Percentiles rank a stretch among this genome's conserved stretches.
Conservation (phyloP, 345 rosid species). For the Lepidium aucheri region DNA sequence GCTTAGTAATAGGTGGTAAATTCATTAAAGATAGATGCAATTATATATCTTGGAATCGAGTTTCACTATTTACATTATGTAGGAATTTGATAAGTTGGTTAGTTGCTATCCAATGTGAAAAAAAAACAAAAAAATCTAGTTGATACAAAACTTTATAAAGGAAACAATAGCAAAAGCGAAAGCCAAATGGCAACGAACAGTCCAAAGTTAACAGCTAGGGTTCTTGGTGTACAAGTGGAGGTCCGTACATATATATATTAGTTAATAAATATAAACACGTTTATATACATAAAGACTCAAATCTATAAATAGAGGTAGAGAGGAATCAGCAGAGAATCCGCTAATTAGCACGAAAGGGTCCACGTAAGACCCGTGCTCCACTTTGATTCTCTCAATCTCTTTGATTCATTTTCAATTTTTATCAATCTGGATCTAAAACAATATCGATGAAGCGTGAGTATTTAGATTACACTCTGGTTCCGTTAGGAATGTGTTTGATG, state of each 20-base stretch:
- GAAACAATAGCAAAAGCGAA: neutral
- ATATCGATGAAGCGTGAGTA: slow-evolving; percentile 43
- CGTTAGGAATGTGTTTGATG: slow-evolving; percentile 50
- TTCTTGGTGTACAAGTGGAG: slow-evolving; percentile 8
- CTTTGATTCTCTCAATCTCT: slow-evolving; percentile 14
- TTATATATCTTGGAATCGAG: too few species aligned
- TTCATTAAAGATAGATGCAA: too few species aligned
- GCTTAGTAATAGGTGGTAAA: too few species aligned
- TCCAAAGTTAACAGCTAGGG: slow-evolving; percentile 19
- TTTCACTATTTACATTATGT: too few species aligned
- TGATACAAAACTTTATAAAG: too few species aligned
- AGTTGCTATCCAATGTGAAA: too few species aligned
- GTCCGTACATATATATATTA: neutral
- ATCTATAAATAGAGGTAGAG: slow-evolving; percentile 24
- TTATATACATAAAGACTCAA: neutral
- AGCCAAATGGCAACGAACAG: slow-evolving; percentile 3
- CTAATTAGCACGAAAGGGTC: slow-evolving; percentile 14
- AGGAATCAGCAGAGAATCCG: slow-evolving; percentile 1
- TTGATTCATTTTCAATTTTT: neutral
- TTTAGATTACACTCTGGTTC: slow-evolving; percentile 61
- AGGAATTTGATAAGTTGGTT: too few species aligned
- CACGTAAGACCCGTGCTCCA: slow-evolving; percentile 30
- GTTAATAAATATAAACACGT: neutral
- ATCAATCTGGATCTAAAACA: neutral
- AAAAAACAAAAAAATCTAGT: too few species aligned